These are phyloP conservation scores for Calonectria crousiana DNA, from an alignment of 2,329 filamentous ascomycete species.

Conservation along the genomic window DNA sequence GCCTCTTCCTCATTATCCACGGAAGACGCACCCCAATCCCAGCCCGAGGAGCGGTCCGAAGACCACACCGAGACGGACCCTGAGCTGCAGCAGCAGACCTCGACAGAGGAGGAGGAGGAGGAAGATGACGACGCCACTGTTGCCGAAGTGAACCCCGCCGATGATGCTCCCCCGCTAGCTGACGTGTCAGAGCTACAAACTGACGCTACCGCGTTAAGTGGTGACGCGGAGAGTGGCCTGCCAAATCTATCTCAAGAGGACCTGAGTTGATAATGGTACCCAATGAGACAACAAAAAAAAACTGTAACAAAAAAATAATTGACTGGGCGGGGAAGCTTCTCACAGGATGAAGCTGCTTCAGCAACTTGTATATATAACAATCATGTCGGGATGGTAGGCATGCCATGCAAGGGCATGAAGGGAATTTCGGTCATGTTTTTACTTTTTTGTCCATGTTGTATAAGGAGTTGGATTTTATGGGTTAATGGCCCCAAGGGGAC, in stretches of 20 bases:
- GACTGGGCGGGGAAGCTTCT: background rate
- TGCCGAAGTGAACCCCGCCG: background rate
- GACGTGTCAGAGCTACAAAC: background rate
- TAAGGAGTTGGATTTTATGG: background rate
- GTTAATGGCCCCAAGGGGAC: background rate
- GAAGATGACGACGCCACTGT: conserved; percentile 3
- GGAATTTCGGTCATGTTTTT: conserved; percentile 10
- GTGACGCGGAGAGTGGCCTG: conserved; percentile 65
- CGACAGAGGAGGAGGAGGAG: conserved; percentile 6
- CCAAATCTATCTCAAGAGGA: conserved; percentile 57
- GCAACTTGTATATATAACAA: conserved; percentile 20
- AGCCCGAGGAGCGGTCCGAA: conserved; percentile 28
- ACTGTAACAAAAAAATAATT: background rate
- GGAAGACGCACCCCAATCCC: conserved; percentile 22
- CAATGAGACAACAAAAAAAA: background rate
- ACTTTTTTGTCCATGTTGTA: conserved; percentile 2
- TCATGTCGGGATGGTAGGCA: conserved; percentile 6
- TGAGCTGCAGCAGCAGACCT: conserved; percentile 14
- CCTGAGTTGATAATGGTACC: conserved; percentile 20
- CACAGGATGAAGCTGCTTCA: background rate
- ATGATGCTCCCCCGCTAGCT: background rate
- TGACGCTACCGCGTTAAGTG: conserved; percentile 58
- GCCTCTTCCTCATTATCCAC: conserved; percentile 11
- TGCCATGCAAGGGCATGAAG: conserved; percentile 16
- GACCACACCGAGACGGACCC: conserved; percentile 13